These are phyloP conservation scores for Diutina mesorugosa DNA, from an alignment of 1,139 yeast species.

Conservation along the genomic window DNA sequence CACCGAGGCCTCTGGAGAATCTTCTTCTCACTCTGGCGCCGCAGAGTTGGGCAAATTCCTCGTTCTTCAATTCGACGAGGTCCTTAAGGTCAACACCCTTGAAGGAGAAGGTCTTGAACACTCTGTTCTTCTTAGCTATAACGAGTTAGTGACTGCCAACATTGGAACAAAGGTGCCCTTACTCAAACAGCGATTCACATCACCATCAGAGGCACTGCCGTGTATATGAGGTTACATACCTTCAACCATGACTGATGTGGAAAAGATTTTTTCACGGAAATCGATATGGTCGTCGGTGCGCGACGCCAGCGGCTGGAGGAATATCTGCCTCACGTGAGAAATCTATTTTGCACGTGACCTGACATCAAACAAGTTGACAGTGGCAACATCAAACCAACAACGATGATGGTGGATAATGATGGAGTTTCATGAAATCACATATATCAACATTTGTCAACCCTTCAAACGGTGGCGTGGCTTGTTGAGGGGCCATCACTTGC, in stretches of 20 bases:
- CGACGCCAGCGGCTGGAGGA: neutral
- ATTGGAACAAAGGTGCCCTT: neutral
- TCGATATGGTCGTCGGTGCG: neutral
- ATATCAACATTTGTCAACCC: neutral
- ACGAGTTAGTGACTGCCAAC: neutral
- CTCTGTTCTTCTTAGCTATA: conserved; percentile 54
- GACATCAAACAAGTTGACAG: neutral
- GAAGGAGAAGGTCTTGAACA: conserved; percentile 95
- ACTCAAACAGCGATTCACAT: neutral
- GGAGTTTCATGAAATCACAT: neutral
- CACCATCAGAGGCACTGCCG: neutral
- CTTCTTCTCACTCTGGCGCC: conserved; percentile 99
- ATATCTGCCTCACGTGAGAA: neutral
- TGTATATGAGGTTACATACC: neutral
- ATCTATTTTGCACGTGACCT: neutral
- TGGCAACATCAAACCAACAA: neutral
- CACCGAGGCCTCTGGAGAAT: conserved; percentile 94
- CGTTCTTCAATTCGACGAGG: conserved; percentile 87
- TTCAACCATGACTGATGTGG: conserved; percentile 1
- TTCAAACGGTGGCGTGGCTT: neutral
- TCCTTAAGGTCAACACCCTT: conserved; percentile 97
- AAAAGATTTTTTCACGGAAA: neutral
- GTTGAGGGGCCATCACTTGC: neutral
- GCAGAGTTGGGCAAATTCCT: conserved; percentile 93
- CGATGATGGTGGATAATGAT: neutral